Percentiles rank a stretch among this genome's conserved stretches.
These are phyloP conservation scores for Taphrina deformans DNA, from an alignment of 1,139 yeast genomes.

Conservation along the genomic window DNA sequence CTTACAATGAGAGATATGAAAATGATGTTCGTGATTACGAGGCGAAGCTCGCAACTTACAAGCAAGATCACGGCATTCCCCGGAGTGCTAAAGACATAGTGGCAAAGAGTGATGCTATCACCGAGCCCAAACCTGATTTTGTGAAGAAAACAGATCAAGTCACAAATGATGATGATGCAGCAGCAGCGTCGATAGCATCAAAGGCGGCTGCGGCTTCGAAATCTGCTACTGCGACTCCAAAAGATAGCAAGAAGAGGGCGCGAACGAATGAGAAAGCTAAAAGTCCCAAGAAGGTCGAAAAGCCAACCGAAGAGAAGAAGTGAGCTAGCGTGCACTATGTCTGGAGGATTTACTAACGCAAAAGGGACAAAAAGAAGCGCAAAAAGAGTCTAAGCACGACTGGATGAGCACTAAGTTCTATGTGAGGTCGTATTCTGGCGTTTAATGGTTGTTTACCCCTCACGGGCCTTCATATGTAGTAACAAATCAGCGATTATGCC, in stretches of 20 bases:
- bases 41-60: slow-evolving; percentile 47
- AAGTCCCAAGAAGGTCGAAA: not conserved
- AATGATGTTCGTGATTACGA: slow-evolving; percentile 66
- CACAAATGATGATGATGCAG: slow-evolving; percentile 22
- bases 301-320: slow-evolving; percentile 13
- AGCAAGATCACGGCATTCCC: slow-evolving; percentile 24
- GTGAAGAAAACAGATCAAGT: not conserved
- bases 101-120: not conserved
- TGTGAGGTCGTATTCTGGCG: too few species aligned
- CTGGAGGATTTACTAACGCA: not conserved
- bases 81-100: not conserved
- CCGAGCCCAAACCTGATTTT: not conserved
- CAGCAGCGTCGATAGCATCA: slow-evolving; percentile 26
- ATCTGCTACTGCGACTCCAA: not conserved
- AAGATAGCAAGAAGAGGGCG: not conserved
- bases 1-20: slow-evolving; percentile 74
- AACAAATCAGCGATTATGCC: too few species aligned
- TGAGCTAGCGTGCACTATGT: not conserved
- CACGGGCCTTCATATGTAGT: too few species aligned
- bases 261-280: not conserved
- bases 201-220: not conserved
- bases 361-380: slow-evolving; percentile 3
- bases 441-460: too few species aligned
- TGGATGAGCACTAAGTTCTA: not conserved
- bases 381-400: slow-evolving; percentile 3